These are phyloP conservation scores for Pleurotus eryngii DNA, from an alignment of 768 basidiomycete species.

Conservation along the genomic window DNA sequence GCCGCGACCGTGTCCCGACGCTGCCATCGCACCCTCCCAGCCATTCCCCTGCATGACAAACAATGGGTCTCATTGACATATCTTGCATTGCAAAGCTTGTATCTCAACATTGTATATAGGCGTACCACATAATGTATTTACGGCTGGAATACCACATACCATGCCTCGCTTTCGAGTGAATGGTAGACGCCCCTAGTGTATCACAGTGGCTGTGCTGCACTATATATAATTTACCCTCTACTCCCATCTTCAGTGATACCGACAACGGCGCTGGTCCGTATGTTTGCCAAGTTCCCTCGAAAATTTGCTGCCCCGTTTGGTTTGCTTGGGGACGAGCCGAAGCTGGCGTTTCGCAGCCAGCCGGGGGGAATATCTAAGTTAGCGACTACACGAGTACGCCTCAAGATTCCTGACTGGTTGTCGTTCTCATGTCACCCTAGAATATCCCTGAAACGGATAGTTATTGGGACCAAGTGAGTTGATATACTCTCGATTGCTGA, in stretches of 20 bases:
- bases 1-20: too few species aligned
- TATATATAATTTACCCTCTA: background rate
- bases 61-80: too few species aligned
- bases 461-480: slow-evolving; percentile 88
- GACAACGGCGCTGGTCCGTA: slow-evolving; percentile 14
- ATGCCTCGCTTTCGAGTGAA: too few species aligned
- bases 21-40: too few species aligned
- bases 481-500: background rate
- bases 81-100: too few species aligned
- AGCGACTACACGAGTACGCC: slow-evolving; percentile 65
- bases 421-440: slow-evolving; percentile 31
- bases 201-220: background rate
- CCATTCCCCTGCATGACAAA: too few species aligned
- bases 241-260: too few species aligned
- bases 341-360: slow-evolving; percentile 84
- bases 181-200: background rate
- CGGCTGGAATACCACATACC: too few species aligned
- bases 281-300: slow-evolving; percentile 74
- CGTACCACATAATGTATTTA: too few species aligned
- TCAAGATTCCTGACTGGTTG: background rate
- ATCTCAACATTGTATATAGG: too few species aligned
- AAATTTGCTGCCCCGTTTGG: slow-evolving; percentile 73
- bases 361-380: slow-evolving; percentile 78
- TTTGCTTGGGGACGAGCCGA: slow-evolving; percentile 82
- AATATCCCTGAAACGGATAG: slow-evolving; percentile 70